phyloP scores from a whole-genome alignment of 2,329 filamentous ascomycete genomes.

The Pseudogymnoascus destructans region DNA sequence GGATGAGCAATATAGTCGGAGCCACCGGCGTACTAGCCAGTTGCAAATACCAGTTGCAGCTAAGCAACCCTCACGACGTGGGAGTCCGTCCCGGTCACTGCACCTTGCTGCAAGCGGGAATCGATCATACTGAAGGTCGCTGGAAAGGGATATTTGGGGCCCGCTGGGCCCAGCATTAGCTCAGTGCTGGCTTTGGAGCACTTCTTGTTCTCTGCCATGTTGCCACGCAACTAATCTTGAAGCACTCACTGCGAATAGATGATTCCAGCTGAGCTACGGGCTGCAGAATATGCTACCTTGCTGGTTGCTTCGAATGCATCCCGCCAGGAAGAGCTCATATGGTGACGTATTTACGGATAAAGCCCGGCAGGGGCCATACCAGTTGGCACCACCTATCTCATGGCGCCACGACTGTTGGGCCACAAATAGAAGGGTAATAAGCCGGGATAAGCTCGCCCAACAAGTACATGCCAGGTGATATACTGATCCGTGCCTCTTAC shows the following conservation, averaged over 20 bases:
- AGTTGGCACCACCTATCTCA: not conserved
- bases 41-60: not conserved
- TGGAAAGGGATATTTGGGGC: not conserved
- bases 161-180: not conserved
- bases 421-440: not conserved
- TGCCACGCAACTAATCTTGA: not conserved
- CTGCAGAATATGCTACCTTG: not conserved
- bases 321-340: conserved; percentile 1
- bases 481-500: not conserved
- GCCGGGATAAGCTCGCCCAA: not conserved
- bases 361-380: not conserved
- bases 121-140: conserved; percentile 3
- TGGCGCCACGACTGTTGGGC: not conserved
- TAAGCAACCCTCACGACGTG: not conserved
- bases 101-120: conserved; percentile 6
- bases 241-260: not conserved
- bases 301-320: conserved; percentile 1
- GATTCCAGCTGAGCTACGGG: not conserved
- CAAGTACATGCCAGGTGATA: not conserved
- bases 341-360: conserved; percentile 1
- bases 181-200: not conserved
- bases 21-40: not conserved
- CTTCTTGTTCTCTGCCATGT: conserved; percentile 1
- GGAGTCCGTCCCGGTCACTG: not conserved
- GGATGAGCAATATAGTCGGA: not conserved